A percentile compares a stretch with the other conserved stretches of the same genome.
Evolutionary conservation across 345 rosid genomes (phyloP).

Genomic region (Carallia brachiata): DNA sequence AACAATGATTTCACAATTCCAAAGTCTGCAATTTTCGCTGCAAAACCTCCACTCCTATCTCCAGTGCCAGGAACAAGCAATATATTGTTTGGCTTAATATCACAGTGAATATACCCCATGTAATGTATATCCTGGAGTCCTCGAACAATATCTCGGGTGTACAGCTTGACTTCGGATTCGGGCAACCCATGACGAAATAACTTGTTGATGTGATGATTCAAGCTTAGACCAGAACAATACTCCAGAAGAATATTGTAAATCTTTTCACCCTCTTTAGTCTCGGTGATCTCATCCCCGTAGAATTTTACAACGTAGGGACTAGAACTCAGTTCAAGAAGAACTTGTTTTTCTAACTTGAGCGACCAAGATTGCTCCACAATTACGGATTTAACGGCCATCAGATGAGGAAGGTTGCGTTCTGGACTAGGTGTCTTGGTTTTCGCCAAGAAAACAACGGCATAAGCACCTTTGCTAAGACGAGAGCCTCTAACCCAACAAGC

Average conservation of each 20-base stretch:
- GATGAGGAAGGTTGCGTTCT: too few species aligned
- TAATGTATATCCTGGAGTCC: conserved; percentile 7
- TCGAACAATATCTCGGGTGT: background rate
- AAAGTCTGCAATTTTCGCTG: conserved; percentile 7
- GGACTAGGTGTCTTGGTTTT: too few species aligned
- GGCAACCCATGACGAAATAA: background rate
- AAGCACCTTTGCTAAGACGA: too few species aligned
- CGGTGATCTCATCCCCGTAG: conserved; percentile 3
- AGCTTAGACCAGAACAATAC: conserved; percentile 3
- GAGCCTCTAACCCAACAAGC: too few species aligned
- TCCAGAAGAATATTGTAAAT: background rate
- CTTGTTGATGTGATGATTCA: background rate
- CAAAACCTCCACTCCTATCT: background rate
- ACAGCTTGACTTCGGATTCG: background rate
- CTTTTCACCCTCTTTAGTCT: background rate
- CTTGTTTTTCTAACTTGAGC: background rate
- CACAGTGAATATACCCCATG: conserved; percentile 6
- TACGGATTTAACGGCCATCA: background rate
- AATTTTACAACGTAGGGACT: background rate
- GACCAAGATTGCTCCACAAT: background rate
- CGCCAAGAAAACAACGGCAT: too few species aligned
- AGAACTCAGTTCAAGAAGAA: background rate
- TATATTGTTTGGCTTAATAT: conserved; percentile 14
- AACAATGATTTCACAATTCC: background rate
- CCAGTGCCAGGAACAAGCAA: conserved; percentile 1